Evolutionary conservation across 768 basidiomycete species (phyloP), one percentile per base, ranked within the genome.

Genomic region (Rhizopogon rudus): DNA sequence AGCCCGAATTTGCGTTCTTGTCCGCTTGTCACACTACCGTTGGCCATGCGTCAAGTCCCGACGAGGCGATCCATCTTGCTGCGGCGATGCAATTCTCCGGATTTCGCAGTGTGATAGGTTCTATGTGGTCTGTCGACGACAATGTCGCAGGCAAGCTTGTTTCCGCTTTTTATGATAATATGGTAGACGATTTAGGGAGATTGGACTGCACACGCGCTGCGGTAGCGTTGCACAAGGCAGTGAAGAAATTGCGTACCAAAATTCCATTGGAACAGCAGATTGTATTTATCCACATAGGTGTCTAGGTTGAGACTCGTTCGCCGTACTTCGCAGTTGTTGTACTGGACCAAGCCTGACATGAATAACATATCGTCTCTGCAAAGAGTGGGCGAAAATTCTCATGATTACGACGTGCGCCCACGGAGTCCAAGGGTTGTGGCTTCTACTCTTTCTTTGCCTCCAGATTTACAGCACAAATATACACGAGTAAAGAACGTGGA

Each of bases 11-110:
- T 22, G 72, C 65, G 0, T 72, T 73, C 28, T 55, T 72, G 3
- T 73, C 71, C 5, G 66, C 69, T 0, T 72, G 72, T 28, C 63
- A 71, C 33, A 73, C 71, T 1, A 60, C 67, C 3, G 57, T 54
- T 1, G 60, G 61, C 1, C 60, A 63, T 33, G 50, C 42, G 3
- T 74, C 25, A 4, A 25, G 25, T 25, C 25, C 25, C 25, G 25
- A 25, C 25, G 25, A 25, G 25, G 25, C 25, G 25, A 25, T 25
- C 25, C 25, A 25, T 25, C 25, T 25, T 25, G 25, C 25, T 25
- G 25, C 25, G 25, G 25, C 25, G 25, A 25, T 25, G 25, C 25
- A 25, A 25, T 25, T 25, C 25, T 25, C 25, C 4, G 25, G 25
- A 25, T 25, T 25, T 25, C 25, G 25, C 25, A 25, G 25, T 25